A percentile compares a stretch with the other conserved stretches of the same genome.
These are phyloP conservation scores for Hypomontagnella monticulosa DNA, from an alignment of 495 filamentous ascomycete genomes.

Conservation along the genomic window DNA sequence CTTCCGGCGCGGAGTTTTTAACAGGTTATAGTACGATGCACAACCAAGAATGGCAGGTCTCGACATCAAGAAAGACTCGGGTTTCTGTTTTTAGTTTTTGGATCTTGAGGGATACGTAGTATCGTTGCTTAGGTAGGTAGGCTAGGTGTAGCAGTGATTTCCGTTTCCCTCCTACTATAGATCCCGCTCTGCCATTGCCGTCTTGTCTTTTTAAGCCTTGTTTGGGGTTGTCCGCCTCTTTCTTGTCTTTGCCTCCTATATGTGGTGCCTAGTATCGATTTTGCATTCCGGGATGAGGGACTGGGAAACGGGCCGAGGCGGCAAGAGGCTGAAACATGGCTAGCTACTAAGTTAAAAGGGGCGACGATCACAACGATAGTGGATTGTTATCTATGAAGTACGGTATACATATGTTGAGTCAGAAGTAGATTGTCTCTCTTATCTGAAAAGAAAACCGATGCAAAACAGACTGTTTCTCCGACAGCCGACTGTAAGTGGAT, in stretches of 20 bases:
- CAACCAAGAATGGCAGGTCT: conserved; percentile 22
- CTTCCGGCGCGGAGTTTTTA: conserved; percentile 30
- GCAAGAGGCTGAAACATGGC: background rate
- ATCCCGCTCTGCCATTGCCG: too few relatives aligned
- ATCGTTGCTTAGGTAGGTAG: background rate
- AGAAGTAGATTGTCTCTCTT: too few relatives aligned
- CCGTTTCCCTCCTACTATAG: background rate
- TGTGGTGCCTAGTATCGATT: background rate
- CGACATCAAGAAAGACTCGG: conserved; percentile 3
- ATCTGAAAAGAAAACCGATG: too few relatives aligned
- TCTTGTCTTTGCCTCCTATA: too few relatives aligned
- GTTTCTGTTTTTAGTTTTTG: background rate
- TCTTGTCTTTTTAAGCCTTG: background rate
- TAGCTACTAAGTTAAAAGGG: background rate
- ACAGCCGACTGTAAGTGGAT: too few relatives aligned
- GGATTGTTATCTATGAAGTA: background rate
- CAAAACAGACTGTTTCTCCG: too few relatives aligned
- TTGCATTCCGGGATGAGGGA: background rate
- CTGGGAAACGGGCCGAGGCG: too few relatives aligned
- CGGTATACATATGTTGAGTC: too few relatives aligned
- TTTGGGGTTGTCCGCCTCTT: background rate
- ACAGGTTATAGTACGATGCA: conserved; percentile 12
- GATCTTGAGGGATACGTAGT: background rate
- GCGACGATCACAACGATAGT: background rate
- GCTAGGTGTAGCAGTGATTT: conserved; percentile 1